These are phyloP conservation scores for Monosporascus sp. DNA, from an alignment of 2,329 filamentous ascomycete species.

Conservation along the genomic window DNA sequence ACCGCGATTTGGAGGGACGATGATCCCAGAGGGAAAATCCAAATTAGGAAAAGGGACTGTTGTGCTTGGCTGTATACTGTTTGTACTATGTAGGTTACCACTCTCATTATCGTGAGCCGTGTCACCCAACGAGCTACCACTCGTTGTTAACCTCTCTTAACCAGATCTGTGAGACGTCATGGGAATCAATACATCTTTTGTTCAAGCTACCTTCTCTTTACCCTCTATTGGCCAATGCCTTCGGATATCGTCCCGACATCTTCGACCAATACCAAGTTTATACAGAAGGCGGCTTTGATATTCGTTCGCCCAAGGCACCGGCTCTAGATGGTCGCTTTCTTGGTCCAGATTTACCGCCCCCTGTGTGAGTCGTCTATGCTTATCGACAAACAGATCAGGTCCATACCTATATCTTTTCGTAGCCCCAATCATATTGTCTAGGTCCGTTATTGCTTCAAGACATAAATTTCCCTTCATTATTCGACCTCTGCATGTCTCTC, in stretches of 20 bases:
- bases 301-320: slow-evolving; percentile 5
- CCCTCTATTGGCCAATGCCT: slow-evolving; percentile 5
- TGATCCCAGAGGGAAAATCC: slow-evolving; percentile 6
- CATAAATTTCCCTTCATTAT: slow-evolving; percentile 5
- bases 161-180: slow-evolving; percentile 13
- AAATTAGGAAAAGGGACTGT: slow-evolving; percentile 8
- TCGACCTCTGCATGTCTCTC: slow-evolving; percentile 17
- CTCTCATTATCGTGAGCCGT: slow-evolving; percentile 12
- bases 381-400: slow-evolving; percentile 12
- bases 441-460: slow-evolving; percentile 16
- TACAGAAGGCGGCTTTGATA: slow-evolving; percentile 9
- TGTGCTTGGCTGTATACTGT: slow-evolving; percentile 14
- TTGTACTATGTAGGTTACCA: slow-evolving; percentile 11
- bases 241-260: not conserved
- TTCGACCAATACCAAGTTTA: slow-evolving; percentile 3
- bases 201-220: slow-evolving; percentile 4
- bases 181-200: slow-evolving; percentile 8
- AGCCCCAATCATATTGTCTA: slow-evolving; percentile 10
- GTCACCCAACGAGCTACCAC: slow-evolving; percentile 12
- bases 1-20: slow-evolving; percentile 8
- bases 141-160: slow-evolving; percentile 12
- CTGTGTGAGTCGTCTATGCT: slow-evolving; percentile 2
- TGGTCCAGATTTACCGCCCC: slow-evolving; percentile 2
- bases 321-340: not conserved
- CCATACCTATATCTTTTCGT: slow-evolving; percentile 6